Evolutionary conservation across 106 monocot genomes (phyloP), one percentile per base, ranked within the genome.

Genomic region (Allium cepa): DNA sequence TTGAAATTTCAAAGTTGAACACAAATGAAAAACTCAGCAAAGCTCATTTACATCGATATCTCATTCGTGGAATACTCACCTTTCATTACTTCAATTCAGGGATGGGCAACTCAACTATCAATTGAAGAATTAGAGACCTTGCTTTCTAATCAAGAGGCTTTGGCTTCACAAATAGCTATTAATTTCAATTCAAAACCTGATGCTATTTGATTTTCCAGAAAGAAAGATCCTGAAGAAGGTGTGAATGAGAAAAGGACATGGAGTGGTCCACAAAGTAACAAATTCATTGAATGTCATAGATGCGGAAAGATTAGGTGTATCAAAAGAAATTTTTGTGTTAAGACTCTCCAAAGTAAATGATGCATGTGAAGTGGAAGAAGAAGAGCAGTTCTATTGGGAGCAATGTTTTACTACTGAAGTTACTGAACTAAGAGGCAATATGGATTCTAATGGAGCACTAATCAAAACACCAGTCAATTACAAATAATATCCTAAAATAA

Each of bases 21-120:
- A 22, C 22, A 22, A 1, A 22, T 22, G 22, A 22, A 22, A 22
- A 22, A 22, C 22, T 22, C 22, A 22, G 22, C 22, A 1, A 22
- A 22, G 22, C 22, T 22, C 22, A 22, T 22, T 22, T 22, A 22
- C 22, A 1, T 22, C 22, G 22, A 22, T 22, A 22, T 22, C 22
- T 22, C 22, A 22, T 22, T 22, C 22, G 22, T 22, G 52, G 66
- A 67, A 10, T 67, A 67, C 49, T 7, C 12, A 50, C 66, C 48
- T 9, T 67, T 17, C 52, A 51, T 49, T 7, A 67, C 66, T 7
- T 67, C 66, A 7, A 67, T 50, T 50, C 50, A 67, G 52, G 66
- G 66, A 8, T 67, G 66, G 66, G 66, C 5, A 50, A 4, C 9
- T 10, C 66, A 67, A 67, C 66, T 50, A 16, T 67, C 66, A 8